A percentile compares a stretch with the other conserved stretches of the same genome.
These are phyloP conservation scores for Ceratobasidium sp. DNA, from an alignment of 1,284 basidiomycete species.

Conservation along the genomic window DNA sequence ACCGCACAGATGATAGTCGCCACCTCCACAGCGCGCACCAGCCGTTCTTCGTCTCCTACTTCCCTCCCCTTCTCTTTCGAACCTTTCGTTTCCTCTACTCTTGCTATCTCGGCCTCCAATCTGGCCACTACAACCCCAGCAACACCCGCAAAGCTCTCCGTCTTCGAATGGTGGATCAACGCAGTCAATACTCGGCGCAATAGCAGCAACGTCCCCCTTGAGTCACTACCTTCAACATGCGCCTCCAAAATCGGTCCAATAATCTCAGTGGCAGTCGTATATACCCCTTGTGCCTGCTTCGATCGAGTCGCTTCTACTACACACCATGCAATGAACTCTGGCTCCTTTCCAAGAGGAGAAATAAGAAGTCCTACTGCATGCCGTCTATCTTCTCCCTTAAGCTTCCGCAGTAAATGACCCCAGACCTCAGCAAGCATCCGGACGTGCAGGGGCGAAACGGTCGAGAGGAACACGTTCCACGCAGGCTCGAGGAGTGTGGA, in stretches of 20 bases:
- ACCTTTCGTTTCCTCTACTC: not conserved
- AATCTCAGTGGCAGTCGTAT: not conserved
- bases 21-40: constrained; percentile 55
- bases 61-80: constrained; percentile 11
- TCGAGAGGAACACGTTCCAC: constrained; percentile 67
- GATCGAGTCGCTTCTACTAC: constrained; percentile 67
- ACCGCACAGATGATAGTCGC: constrained; percentile 66
- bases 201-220: constrained; percentile 62
- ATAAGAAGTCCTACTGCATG: constrained; percentile 67
- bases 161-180: constrained; percentile 80
- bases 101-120: constrained; percentile 45
- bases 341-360: constrained; percentile 54
- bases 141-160: constrained; percentile 73
- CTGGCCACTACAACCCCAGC: constrained; percentile 63
- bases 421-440: constrained; percentile 82
- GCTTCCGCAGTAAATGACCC: constrained; percentile 75
- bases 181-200: constrained; percentile 82
- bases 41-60: constrained; percentile 22
- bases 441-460: constrained; percentile 72
- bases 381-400: constrained; percentile 70
- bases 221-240: constrained; percentile 64
- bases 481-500: constrained; percentile 67
- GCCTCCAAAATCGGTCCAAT: constrained; percentile 65
- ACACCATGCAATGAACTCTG: constrained; percentile 73
- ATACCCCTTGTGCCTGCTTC: constrained; percentile 71